Evolutionary conservation across 371 early-diverging fungal genomes (phyloP).

Genomic region (Cokeromyces recurvatus): DNA sequence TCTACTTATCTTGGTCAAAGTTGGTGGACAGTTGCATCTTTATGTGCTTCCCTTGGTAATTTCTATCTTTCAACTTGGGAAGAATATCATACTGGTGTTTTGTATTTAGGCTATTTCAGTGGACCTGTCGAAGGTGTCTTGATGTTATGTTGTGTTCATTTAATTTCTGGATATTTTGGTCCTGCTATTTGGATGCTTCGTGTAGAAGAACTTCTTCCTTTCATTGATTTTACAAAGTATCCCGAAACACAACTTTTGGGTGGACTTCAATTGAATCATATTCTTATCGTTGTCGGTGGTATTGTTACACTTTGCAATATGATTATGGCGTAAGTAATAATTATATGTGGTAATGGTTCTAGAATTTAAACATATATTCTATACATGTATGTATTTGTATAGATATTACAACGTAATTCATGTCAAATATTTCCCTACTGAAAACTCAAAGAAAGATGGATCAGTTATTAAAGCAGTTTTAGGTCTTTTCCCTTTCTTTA

Average conservation of each 20-base stretch:
- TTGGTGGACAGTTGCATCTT: slow-evolving; percentile 67
- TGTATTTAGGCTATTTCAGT: slow-evolving; percentile 89
- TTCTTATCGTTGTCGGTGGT: slow-evolving; percentile 55
- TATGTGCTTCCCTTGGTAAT: slow-evolving; percentile 62
- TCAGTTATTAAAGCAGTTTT: slow-evolving; percentile 51
- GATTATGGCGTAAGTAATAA: slow-evolving; percentile 43
- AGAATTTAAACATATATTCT: too few species aligned
- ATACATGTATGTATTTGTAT: too few species aligned
- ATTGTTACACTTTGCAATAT: slow-evolving; percentile 58
- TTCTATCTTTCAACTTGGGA: slow-evolving; percentile 97
- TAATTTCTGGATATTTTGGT: slow-evolving; percentile 61
- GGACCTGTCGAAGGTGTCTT: slow-evolving; percentile 97
- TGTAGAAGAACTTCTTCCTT: slow-evolving; percentile 26
- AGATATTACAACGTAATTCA: slow-evolving; percentile 27
- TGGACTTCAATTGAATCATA: slow-evolving; percentile 57
- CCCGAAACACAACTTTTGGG: slow-evolving; percentile 28
- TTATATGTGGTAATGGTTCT: too few species aligned
- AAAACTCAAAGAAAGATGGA: slow-evolving; percentile 39
- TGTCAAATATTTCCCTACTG: slow-evolving; percentile 31
- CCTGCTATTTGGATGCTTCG: slow-evolving; percentile 39
- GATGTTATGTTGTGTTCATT: slow-evolving; percentile 54
- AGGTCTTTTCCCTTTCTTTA: slow-evolving; percentile 63
- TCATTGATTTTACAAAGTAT: slow-evolving; percentile 15
- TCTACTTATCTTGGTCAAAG: slow-evolving; percentile 70
- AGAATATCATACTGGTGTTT: slow-evolving; percentile 90